A percentile compares a stretch with the other conserved stretches of the same genome.
phyloP scores from a whole-genome alignment of 345 rosid species.

The Balakata baccata region DNA sequence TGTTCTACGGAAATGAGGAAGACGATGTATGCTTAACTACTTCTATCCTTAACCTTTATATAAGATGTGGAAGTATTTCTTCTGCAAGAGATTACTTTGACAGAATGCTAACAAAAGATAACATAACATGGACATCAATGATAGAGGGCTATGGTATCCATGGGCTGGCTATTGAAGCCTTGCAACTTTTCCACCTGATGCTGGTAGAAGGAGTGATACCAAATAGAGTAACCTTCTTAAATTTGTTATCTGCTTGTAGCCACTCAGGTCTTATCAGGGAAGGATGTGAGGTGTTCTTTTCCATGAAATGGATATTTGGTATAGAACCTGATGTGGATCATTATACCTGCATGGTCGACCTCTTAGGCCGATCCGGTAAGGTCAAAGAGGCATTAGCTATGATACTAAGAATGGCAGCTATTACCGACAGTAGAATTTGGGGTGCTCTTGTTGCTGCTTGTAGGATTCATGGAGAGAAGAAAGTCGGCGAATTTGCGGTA shows the following conservation, averaged over 20 bases:
- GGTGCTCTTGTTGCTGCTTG: not conserved
- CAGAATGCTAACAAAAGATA: slow-evolving; percentile 29
- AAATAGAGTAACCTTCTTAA: slow-evolving; percentile 30
- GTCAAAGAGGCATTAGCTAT: not conserved
- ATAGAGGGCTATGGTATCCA: slow-evolving; percentile 42
- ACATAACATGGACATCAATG: slow-evolving; percentile 42
- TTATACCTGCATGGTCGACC: slow-evolving; percentile 1
- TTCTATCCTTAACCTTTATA: slow-evolving; percentile 35
- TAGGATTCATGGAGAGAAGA: slow-evolving; percentile 3
- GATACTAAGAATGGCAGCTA: not conserved
- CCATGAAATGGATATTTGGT: not conserved
- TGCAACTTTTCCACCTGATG: slow-evolving; percentile 30
- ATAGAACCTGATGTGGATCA: slow-evolving; percentile 1
- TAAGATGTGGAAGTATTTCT: slow-evolving; percentile 33
- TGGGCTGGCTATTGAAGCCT: slow-evolving; percentile 31
- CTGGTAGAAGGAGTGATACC: slow-evolving; percentile 26
- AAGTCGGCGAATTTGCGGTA: not conserved
- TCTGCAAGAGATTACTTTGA: slow-evolving; percentile 32
- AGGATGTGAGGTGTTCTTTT: slow-evolving; percentile 20
- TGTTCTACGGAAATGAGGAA: slow-evolving; percentile 13
- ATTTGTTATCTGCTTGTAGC: slow-evolving; percentile 38
- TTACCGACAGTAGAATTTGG: not conserved
- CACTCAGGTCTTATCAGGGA: slow-evolving; percentile 34
- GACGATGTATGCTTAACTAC: slow-evolving; percentile 15
- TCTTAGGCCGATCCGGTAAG: slow-evolving; percentile 1